Conservation (phyloP, 768 basidiomycete genomes). For the Russula griseocarnosa region DNA sequence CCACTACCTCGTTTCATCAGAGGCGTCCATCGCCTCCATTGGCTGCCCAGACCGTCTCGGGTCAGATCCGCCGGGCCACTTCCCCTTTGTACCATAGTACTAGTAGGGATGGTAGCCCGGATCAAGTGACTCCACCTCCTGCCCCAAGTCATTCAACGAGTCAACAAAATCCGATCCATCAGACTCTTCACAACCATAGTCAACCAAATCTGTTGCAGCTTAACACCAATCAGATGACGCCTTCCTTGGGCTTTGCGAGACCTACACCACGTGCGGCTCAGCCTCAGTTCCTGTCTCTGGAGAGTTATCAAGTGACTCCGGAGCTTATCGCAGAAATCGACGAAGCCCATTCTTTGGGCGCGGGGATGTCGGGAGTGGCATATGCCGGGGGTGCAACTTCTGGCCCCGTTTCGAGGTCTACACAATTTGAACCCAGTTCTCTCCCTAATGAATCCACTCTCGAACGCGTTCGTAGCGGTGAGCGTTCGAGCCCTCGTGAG, state of each 20-base stretch:
- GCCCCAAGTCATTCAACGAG: constrained; percentile 14
- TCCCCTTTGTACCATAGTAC: constrained; percentile 25
- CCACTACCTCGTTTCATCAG: constrained; percentile 27
- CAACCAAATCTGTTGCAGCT: constrained; percentile 21
- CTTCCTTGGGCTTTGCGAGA: constrained; percentile 21
- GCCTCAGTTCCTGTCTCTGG: constrained; percentile 20
- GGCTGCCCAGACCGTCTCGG: constrained; percentile 23
- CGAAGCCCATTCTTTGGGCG: constrained; percentile 19
- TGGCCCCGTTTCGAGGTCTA: constrained; percentile 21
- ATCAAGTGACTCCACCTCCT: constrained; percentile 21
- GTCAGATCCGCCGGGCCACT: constrained; percentile 26
- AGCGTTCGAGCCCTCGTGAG: constrained; percentile 25
- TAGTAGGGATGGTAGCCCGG: constrained; percentile 26
- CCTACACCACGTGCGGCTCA: constrained; percentile 19
- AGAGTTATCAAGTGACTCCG: constrained; percentile 9
- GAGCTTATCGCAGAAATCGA: constrained; percentile 26
- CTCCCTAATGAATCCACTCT: constrained; percentile 26
- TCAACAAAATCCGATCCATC: constrained; percentile 17
- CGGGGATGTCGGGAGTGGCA: constrained; percentile 26
- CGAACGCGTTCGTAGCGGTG: constrained; percentile 21
- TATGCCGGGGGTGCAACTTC: constrained; percentile 24
- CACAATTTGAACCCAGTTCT: constrained; percentile 22
- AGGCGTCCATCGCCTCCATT: constrained; percentile 26
- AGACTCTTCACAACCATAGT: constrained; percentile 17
- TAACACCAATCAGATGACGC: constrained; percentile 20